Conservation (phyloP, 2,329 filamentous ascomycete genomes). For the Ophiostoma sp. region DNA sequence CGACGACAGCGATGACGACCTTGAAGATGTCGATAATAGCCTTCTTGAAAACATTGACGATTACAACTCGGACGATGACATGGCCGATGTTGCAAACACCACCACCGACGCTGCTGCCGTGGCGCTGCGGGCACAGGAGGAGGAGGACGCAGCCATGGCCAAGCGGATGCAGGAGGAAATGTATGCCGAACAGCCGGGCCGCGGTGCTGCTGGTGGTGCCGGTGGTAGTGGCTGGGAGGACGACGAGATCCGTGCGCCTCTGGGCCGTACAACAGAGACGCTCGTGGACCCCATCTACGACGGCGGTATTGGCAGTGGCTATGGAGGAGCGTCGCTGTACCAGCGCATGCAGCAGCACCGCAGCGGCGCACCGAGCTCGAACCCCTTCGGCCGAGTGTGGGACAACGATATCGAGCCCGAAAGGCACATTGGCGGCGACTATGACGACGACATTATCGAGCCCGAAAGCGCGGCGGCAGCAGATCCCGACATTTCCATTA, state of each 20-base stretch:
- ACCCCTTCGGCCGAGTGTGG: constrained; percentile 41
- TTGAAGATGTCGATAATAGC: constrained; percentile 46
- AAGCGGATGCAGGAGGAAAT: constrained; percentile 87
- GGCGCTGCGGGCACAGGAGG: constrained; percentile 53
- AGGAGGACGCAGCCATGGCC: constrained; percentile 92
- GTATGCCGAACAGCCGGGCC: constrained; percentile 47
- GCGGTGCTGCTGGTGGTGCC: neutral
- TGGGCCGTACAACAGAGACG: constrained; percentile 86
- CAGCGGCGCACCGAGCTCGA: constrained; percentile 24
- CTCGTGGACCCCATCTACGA: constrained; percentile 67
- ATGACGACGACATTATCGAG: constrained; percentile 6
- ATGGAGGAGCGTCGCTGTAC: constrained; percentile 41
- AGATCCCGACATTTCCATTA: constrained; percentile 6
- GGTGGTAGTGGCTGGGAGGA: neutral
- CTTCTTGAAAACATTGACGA: constrained; percentile 38
- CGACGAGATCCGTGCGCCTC: constrained; percentile 75
- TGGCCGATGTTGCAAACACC: constrained; percentile 37
- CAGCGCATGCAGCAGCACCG: constrained; percentile 54
- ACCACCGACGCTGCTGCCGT: constrained; percentile 35
- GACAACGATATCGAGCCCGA: constrained; percentile 29
- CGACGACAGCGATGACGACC: constrained; percentile 64
- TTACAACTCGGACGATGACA: constrained; percentile 29
- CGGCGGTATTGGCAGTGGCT: constrained; percentile 42
- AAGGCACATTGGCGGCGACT: constrained; percentile 24
- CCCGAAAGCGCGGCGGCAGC: neutral